These are phyloP conservation scores for Fusarium compactum DNA, from an alignment of 2,329 filamentous ascomycete species.

Conservation along the genomic window DNA sequence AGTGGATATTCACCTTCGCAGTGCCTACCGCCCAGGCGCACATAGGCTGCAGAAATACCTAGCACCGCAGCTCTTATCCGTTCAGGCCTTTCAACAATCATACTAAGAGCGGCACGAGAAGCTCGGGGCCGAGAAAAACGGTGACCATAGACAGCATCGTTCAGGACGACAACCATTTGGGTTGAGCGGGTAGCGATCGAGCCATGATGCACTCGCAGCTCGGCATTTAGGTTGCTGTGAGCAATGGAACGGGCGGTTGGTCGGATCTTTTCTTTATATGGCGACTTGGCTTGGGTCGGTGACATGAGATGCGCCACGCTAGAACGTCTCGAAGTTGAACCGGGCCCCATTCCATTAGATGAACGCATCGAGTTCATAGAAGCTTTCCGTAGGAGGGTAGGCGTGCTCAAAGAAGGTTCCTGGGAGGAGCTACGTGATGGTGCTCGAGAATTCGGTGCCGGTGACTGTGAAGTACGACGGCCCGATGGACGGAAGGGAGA, in stretches of 20 bases:
- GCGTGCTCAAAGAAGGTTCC: constrained; percentile 62
- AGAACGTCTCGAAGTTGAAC: constrained; percentile 60
- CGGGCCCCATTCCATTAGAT: constrained; percentile 55
- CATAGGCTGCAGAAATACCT: constrained; percentile 88
- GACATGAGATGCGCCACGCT: constrained; percentile 62
- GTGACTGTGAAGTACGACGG: constrained; percentile 47
- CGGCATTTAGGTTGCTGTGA: constrained; percentile 74
- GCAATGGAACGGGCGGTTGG: constrained; percentile 70
- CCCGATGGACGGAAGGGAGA: constrained; percentile 57
- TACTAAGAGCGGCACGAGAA: constrained; percentile 75
- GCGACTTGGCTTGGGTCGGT: constrained; percentile 56
- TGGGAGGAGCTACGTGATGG: constrained; percentile 59
- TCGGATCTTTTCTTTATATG: constrained; percentile 52
- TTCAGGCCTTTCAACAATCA: constrained; percentile 94
- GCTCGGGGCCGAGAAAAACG: constrained; percentile 87
- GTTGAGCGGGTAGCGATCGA: constrained; percentile 56
- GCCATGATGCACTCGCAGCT: constrained; percentile 73
- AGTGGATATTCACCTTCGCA: constrained; percentile 76
- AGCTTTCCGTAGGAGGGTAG: constrained; percentile 66
- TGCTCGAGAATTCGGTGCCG: constrained; percentile 43
- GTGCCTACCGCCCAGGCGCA: constrained; percentile 87
- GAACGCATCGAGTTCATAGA: constrained; percentile 70
- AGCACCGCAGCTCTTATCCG: constrained; percentile 85
- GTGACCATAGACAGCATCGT: constrained; percentile 96
- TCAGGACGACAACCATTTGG: constrained; percentile 84